phyloP scores from a whole-genome alignment of 192 early-diverging fungal species.

The Umbelopsis vinacea region DNA sequence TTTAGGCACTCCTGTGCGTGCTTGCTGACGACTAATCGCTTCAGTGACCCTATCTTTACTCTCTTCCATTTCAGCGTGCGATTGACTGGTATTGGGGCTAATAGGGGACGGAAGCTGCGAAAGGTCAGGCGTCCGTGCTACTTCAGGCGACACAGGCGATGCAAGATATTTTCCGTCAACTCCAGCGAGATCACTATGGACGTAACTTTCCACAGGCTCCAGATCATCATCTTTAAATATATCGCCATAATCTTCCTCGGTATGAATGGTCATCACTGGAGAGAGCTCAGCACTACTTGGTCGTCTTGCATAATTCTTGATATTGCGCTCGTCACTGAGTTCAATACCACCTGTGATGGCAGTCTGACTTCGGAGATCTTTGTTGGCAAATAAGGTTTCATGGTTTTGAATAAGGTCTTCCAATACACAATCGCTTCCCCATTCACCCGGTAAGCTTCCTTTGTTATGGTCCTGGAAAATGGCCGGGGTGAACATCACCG shows the following conservation, averaged over 20 bases:
- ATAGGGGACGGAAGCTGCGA: constrained; percentile 1
- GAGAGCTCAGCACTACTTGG: constrained; percentile 6
- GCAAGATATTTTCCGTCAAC: not conserved
- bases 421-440: constrained; percentile 38
- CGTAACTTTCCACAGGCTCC: constrained; percentile 1
- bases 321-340: constrained; percentile 15
- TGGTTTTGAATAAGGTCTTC: constrained; percentile 42
- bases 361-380: constrained; percentile 31
- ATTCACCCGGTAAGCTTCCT: constrained; percentile 44
- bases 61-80: not conserved
- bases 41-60: constrained; percentile 16
- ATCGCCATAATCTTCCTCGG: constrained; percentile 4
- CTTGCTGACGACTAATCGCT: constrained; percentile 11
- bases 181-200: not conserved
- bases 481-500: constrained; percentile 65
- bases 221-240: not conserved
- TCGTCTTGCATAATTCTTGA: constrained; percentile 14
- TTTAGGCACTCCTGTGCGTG: constrained; percentile 15
- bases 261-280: constrained; percentile 3
- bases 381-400: constrained; percentile 33
- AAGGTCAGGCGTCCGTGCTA: not conserved
- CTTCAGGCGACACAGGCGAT: constrained; percentile 2
- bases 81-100: not conserved
- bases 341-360: constrained; percentile 35
- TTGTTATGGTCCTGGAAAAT: constrained; percentile 65